These are phyloP conservation scores for Poteriospumella lacustris DNA, from an alignment of 108 stramenopile species.

Conservation along the genomic window DNA sequence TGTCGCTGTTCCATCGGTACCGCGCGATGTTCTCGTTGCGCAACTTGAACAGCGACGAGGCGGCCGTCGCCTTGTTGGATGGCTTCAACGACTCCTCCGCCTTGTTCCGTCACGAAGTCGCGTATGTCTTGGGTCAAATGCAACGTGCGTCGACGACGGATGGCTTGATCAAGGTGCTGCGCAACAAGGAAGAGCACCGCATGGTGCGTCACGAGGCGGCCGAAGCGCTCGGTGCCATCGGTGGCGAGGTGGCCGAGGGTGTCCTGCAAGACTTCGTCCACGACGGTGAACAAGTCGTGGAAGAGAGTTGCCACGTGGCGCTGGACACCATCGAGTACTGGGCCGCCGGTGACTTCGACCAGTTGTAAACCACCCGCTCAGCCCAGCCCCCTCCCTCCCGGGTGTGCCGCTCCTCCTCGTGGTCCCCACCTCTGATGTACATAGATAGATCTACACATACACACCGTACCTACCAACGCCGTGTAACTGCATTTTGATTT, in stretches of 20 bases:
- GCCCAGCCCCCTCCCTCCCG: too few relatives aligned
- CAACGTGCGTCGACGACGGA: conserved; percentile 74
- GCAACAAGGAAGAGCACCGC: conserved; percentile 69
- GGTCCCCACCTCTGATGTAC: too few relatives aligned
- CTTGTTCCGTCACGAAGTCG: conserved; percentile 94
- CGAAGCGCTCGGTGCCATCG: conserved; percentile 63
- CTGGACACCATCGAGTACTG: conserved; percentile 24
- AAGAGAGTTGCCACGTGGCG: conserved; percentile 24
- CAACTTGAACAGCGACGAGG: conserved; percentile 73
- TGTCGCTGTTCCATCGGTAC: conserved; percentile 81
- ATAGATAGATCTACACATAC: too few relatives aligned
- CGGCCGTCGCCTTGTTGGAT: conserved; percentile 69
- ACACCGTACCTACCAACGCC: too few relatives aligned
- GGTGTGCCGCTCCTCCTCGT: too few relatives aligned
- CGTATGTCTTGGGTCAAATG: conserved; percentile 95
- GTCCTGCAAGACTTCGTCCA: not conserved
- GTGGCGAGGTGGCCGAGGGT: conserved; percentile 20
- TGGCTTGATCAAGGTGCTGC: conserved; percentile 64
- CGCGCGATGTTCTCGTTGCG: conserved; percentile 95
- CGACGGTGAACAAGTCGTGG: conserved; percentile 1
- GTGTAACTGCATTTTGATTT: too few relatives aligned
- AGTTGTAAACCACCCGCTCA: too few relatives aligned
- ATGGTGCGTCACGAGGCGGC: conserved; percentile 94
- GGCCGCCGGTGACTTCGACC: not conserved
- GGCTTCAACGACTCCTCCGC: conserved; percentile 70